Percentiles rank a stretch among this genome's conserved stretches.
Conservation (phyloP, 148 eudicot genomes). For the Limonium bicolor region DNA sequence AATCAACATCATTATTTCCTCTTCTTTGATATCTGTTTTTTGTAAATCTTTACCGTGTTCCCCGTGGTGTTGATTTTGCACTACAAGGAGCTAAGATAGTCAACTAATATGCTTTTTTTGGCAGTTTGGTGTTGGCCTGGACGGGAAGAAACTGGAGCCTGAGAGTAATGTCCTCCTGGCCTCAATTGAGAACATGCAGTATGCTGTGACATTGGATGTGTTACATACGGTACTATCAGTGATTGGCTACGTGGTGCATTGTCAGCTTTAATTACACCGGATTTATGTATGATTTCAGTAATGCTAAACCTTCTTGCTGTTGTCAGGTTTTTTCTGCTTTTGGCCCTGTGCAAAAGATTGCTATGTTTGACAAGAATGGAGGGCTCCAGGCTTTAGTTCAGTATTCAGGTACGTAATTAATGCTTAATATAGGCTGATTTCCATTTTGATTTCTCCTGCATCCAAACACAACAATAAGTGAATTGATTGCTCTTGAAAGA, state of each 20-base stretch:
- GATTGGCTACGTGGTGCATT: too few species aligned
- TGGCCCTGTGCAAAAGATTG: constrained; percentile 74
- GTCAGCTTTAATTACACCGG: background rate
- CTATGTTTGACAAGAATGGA: constrained; percentile 81
- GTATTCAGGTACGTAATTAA: constrained; percentile 54
- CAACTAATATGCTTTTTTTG: too few species aligned
- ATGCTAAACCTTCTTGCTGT: background rate
- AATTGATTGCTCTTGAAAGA: too few species aligned
- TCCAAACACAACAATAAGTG: too few species aligned
- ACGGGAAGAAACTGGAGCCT: constrained; percentile 48
- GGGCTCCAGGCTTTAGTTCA: constrained; percentile 67
- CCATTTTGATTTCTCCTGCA: too few species aligned
- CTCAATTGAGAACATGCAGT: constrained; percentile 70
- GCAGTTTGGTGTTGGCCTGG: constrained; percentile 34
- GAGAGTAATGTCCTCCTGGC: constrained; percentile 79
- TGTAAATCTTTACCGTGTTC: too few species aligned
- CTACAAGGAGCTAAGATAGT: too few species aligned
- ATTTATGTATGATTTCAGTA: background rate
- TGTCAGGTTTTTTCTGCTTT: constrained; percentile 67
- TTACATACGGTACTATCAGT: constrained; percentile 44
- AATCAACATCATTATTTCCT: too few species aligned
- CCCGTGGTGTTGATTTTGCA: too few species aligned
- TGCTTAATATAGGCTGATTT: too few species aligned
- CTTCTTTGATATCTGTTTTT: too few species aligned
- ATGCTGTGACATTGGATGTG: constrained; percentile 67